Evolutionary conservation across 371 early-diverging fungal genomes (phyloP).

Genomic region (Mucor circinelloides): DNA sequence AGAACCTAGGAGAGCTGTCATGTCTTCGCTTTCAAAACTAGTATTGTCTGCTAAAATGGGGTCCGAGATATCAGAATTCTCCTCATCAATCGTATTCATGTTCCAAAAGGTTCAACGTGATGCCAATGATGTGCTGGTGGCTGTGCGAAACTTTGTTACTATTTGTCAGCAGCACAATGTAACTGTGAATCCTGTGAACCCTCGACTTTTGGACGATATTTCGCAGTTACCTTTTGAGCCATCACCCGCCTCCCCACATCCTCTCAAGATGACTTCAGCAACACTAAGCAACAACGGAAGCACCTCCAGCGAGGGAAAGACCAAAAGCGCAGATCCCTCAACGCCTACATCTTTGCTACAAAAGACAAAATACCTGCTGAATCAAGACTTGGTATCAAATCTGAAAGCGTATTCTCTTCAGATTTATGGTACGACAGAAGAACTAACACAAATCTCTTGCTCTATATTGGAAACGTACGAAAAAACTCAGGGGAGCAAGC

Average conservation of each 20-base stretch:
- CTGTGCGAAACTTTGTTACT: slow-evolving; percentile 75
- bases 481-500: not conserved
- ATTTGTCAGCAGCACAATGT: slow-evolving; percentile 74
- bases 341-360: slow-evolving; percentile 4
- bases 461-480: not conserved
- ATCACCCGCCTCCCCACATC: not conserved
- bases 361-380: slow-evolving; percentile 25
- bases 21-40: slow-evolving; percentile 78
- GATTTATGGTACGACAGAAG: slow-evolving; percentile 34
- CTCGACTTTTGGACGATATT: slow-evolving; percentile 24
- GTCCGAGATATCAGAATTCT: slow-evolving; percentile 66
- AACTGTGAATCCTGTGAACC: slow-evolving; percentile 48
- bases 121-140: slow-evolving; percentile 66
- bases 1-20: slow-evolving; percentile 70
- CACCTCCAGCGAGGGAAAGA: not conserved
- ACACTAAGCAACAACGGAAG: not conserved
- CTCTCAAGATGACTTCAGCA: not conserved
- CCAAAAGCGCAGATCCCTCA: not conserved
- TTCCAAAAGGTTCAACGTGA: slow-evolving; percentile 35
- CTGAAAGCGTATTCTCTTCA: slow-evolving; percentile 41
- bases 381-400: slow-evolving; percentile 36
- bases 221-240: slow-evolving; percentile 15
- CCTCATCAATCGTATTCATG: not conserved
- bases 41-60: slow-evolving; percentile 85
- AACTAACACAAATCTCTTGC: slow-evolving; percentile 14